Percentiles rank a stretch among this genome's conserved stretches.
Conservation (phyloP, 2,329 filamentous ascomycete species). For the Venturia asperata region DNA sequence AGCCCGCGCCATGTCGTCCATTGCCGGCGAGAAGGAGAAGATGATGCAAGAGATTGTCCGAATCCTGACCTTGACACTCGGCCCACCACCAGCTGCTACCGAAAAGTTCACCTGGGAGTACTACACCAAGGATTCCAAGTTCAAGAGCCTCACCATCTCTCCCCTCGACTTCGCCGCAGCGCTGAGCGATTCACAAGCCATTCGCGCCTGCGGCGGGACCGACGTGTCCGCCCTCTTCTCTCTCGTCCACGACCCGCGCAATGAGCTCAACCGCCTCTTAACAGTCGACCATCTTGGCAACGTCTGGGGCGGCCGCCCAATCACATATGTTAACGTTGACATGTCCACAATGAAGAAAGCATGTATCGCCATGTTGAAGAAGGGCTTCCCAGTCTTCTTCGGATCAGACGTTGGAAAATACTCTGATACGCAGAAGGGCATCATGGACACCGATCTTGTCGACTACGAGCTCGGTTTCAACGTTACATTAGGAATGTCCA, state of each 20-base stretch:
- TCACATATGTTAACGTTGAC: constrained; percentile 78
- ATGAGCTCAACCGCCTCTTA: constrained; percentile 63
- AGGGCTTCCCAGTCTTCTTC: constrained; percentile 78
- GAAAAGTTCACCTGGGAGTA: constrained; percentile 75
- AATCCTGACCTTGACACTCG: constrained; percentile 75
- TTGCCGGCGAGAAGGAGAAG: constrained; percentile 52
- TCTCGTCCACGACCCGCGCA: constrained; percentile 77
- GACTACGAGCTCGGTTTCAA: constrained; percentile 84
- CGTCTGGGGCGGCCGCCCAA: constrained; percentile 64
- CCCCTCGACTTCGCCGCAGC: constrained; percentile 66
- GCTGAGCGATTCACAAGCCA: constrained; percentile 51
- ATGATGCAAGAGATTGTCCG: constrained; percentile 76
- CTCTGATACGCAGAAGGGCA: constrained; percentile 57
- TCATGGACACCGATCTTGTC: constrained; percentile 73
- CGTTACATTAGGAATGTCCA: constrained; percentile 63
- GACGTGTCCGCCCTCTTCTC: constrained; percentile 67
- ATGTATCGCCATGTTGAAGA: constrained; percentile 69
- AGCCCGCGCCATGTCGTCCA: constrained; percentile 31
- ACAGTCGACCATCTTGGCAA: constrained; percentile 76
- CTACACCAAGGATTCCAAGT: constrained; percentile 59
- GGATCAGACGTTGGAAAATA: constrained; percentile 83
- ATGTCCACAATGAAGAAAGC: constrained; percentile 65
- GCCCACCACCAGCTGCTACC: constrained; percentile 64
- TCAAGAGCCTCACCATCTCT: constrained; percentile 56
- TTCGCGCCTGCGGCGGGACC: constrained; percentile 51